These are phyloP conservation scores for Fusarium torulosum DNA, from an alignment of 2,329 filamentous ascomycete genomes.

Conservation along the genomic window DNA sequence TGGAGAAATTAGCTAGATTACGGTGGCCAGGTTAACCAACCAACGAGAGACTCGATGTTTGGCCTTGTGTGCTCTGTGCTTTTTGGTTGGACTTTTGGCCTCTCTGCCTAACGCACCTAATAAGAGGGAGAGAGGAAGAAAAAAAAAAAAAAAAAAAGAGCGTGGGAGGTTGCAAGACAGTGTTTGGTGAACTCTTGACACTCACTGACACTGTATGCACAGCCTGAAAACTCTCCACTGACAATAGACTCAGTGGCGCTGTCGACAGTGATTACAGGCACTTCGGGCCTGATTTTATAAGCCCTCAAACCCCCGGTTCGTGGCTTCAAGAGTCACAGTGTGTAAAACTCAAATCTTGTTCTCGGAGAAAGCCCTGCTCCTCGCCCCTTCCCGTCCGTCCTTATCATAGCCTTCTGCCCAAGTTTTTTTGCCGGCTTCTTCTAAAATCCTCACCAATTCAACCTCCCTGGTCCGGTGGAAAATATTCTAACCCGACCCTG, in stretches of 20 bases:
- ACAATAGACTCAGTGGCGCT: not conserved
- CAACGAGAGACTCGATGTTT: conserved; percentile 24
- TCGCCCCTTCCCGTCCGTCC: conserved; percentile 50
- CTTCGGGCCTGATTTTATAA: not conserved
- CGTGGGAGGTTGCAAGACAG: conserved; percentile 22
- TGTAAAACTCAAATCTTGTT: conserved; percentile 23
- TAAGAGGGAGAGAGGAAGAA: not conserved
- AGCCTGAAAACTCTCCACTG: conserved; percentile 13
- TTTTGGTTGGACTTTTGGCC: conserved; percentile 7
- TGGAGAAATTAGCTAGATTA: conserved; percentile 25
- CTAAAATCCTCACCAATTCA: conserved; percentile 55
- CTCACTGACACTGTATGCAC: conserved; percentile 26
- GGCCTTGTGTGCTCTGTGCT: conserved; percentile 15
- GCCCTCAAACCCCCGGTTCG: not conserved
- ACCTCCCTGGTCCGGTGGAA: conserved; percentile 56
- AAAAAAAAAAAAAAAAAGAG: conserved; percentile 10
- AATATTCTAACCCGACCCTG: conserved; percentile 51
- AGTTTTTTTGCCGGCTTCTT: conserved; percentile 54
- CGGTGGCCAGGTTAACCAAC: conserved; percentile 19
- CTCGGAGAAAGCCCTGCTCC: conserved; percentile 36
- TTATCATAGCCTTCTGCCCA: conserved; percentile 55
- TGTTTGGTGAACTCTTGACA: not conserved
- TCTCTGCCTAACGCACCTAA: not conserved
- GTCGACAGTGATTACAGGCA: conserved; percentile 11
- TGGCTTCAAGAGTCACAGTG: conserved; percentile 30